A percentile compares a stretch with the other conserved stretches of the same genome.
These are phyloP conservation scores for Alternaria rosae DNA, from an alignment of 2,329 filamentous ascomycete species.

Conservation along the genomic window DNA sequence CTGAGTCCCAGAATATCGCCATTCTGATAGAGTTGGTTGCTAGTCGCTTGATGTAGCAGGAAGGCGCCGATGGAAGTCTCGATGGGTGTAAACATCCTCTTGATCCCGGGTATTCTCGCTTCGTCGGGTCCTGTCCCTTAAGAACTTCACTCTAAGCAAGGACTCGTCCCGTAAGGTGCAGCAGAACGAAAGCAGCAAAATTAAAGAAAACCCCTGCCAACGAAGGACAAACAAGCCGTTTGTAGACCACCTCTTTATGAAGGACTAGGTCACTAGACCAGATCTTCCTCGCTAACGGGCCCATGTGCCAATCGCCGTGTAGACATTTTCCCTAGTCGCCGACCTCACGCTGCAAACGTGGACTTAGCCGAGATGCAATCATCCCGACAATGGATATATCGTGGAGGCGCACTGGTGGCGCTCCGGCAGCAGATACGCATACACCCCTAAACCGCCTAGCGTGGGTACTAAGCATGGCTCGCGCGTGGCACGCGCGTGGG, in stretches of 20 bases:
- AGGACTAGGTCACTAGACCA: slow-evolving; percentile 2
- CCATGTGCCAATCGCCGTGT: slow-evolving; percentile 19
- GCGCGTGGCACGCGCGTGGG: slow-evolving; percentile 19
- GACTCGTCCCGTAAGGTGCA: not conserved
- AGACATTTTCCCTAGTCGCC: slow-evolving; percentile 22
- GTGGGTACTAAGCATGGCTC: slow-evolving; percentile 18
- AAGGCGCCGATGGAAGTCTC: slow-evolving; percentile 61
- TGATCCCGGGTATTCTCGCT: not conserved
- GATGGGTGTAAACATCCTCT: slow-evolving; percentile 61
- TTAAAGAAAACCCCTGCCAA: not conserved
- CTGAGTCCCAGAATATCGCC: slow-evolving; percentile 61
- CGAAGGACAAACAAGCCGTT: not conserved
- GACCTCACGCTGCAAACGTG: slow-evolving; percentile 20
- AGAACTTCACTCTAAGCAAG: not conserved
- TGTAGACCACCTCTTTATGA: slow-evolving; percentile 4
- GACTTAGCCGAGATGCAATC: slow-evolving; percentile 18
- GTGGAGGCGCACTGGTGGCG: slow-evolving; percentile 17
- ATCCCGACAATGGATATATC: slow-evolving; percentile 1
- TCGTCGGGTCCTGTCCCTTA: not conserved
- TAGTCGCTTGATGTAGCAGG: slow-evolving; percentile 60
- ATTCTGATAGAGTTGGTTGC: slow-evolving; percentile 59
- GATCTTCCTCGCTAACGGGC: slow-evolving; percentile 16
- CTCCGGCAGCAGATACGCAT: slow-evolving; percentile 17
- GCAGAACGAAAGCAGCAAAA: not conserved
- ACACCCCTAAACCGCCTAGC: slow-evolving; percentile 18